A percentile compares a stretch with the other conserved stretches of the same genome.
Evolutionary conservation across 73 alveolate species (phyloP).

Genomic region (Diophrys appendiculata): DNA sequence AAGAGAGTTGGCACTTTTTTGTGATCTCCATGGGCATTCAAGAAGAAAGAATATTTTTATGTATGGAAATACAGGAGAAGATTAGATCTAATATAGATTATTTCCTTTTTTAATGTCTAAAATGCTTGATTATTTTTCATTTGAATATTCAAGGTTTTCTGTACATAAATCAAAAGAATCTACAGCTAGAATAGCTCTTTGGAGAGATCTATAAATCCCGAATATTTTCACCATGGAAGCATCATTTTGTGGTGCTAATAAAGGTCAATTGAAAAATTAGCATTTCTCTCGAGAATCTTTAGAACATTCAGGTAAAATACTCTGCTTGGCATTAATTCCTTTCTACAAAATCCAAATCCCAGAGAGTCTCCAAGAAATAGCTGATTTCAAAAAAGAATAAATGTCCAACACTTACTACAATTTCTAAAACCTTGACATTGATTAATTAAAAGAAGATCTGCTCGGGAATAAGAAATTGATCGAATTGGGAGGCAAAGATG

Average conservation of each 20-base stretch:
- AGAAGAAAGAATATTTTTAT: conserved; percentile 57
- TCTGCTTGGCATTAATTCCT: neutral
- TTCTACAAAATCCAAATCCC: neutral
- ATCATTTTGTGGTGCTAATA: conserved; percentile 60
- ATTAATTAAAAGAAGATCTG: neutral
- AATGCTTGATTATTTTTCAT: conserved; percentile 72
- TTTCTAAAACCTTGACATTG: too few species aligned
- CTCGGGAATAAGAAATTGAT: neutral
- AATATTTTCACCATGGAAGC: conserved; percentile 67
- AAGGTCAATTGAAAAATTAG: conserved; percentile 15
- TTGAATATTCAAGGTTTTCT: conserved; percentile 74
- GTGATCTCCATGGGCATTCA: conserved; percentile 72
- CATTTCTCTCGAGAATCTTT: conserved; percentile 30
- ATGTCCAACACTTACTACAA: too few species aligned
- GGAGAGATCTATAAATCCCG: conserved; percentile 68
- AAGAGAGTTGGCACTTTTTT: conserved; percentile 41
- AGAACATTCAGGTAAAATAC: conserved; percentile 15
- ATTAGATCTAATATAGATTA: conserved; percentile 25
- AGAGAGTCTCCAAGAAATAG: neutral
- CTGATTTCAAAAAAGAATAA: too few species aligned
- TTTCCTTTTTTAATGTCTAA: conserved; percentile 83
- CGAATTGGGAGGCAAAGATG: conserved; percentile 50
- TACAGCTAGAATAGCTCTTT: conserved; percentile 84
- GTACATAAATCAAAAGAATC: conserved; percentile 87
- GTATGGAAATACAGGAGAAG: conserved; percentile 53